Percentiles rank a stretch among this genome's conserved stretches.
phyloP scores from a whole-genome alignment of 2,329 filamentous ascomycete genomes.

The Talaromyces sp. region DNA sequence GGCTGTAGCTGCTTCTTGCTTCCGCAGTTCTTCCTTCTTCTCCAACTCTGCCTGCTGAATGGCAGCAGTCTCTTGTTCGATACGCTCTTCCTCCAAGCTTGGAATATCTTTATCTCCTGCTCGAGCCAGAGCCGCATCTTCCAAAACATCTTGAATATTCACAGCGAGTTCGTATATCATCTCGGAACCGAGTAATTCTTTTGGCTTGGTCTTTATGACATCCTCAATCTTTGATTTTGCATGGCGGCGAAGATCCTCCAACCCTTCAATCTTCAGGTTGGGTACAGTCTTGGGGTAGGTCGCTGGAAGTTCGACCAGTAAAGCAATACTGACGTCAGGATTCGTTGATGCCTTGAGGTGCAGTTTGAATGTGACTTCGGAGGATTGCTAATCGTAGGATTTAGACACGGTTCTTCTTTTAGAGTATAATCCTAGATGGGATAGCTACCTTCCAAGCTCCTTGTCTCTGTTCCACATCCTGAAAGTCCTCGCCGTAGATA shows the following conservation, averaged over 20 bases:
- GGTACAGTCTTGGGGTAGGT: slow-evolving; percentile 86
- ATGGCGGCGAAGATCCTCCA: slow-evolving; percentile 60
- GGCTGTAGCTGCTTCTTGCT: slow-evolving; percentile 36
- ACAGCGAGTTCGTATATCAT: slow-evolving; percentile 60
- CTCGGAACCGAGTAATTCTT: slow-evolving; percentile 56
- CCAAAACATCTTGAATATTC: slow-evolving; percentile 63
- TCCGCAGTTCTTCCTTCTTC: slow-evolving; percentile 43
- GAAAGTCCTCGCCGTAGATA: slow-evolving; percentile 86
- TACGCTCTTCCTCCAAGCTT: slow-evolving; percentile 83
- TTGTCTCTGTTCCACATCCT: slow-evolving; percentile 61
- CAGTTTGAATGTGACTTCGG: slow-evolving; percentile 73
- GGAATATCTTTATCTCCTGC: slow-evolving; percentile 70
- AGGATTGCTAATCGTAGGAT: slow-evolving; percentile 56
- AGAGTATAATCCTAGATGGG: background rate
- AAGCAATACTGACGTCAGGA: slow-evolving; percentile 61
- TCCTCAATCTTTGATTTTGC: slow-evolving; percentile 66
- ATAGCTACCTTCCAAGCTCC: slow-evolving; percentile 75
- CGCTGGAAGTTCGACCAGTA: slow-evolving; percentile 77
- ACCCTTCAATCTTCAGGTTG: slow-evolving; percentile 61
- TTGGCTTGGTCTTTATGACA: slow-evolving; percentile 63
- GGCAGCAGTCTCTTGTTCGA: slow-evolving; percentile 69
- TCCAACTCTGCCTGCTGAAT: slow-evolving; percentile 48
- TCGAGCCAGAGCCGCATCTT: slow-evolving; percentile 76
- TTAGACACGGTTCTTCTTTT: background rate
- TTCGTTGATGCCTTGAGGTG: slow-evolving; percentile 68